phyloP scores from a whole-genome alignment of 1,284 basidiomycete species.

The Moniliophthora roreri region DNA sequence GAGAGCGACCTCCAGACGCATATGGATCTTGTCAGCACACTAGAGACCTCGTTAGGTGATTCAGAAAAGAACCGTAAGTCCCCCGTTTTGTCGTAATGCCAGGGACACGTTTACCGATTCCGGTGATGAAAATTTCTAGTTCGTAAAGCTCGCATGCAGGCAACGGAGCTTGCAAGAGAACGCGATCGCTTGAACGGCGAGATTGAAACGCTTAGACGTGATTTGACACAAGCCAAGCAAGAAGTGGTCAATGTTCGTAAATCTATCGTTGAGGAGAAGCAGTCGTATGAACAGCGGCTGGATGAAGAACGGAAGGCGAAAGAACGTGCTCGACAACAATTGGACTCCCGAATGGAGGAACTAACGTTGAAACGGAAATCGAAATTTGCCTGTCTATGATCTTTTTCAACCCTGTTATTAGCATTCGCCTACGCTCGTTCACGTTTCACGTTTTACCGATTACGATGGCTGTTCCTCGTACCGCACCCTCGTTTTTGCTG shows the following conservation, averaged over 20 bases:
- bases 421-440: slow-evolving; percentile 4
- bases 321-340: slow-evolving; percentile 78
- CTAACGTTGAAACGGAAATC: slow-evolving; percentile 75
- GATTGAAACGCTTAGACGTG: slow-evolving; percentile 63
- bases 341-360: slow-evolving; percentile 85
- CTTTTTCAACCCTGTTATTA: slow-evolving; percentile 13
- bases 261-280: slow-evolving; percentile 83
- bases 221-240: slow-evolving; percentile 72
- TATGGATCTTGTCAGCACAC: slow-evolving; percentile 83
- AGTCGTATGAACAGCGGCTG: slow-evolving; percentile 74
- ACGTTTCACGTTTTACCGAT: slow-evolving; percentile 3
- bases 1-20: slow-evolving; percentile 89
- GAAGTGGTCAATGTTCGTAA: slow-evolving; percentile 77
- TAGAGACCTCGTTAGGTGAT: slow-evolving; percentile 83
- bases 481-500: not conserved
- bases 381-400: slow-evolving; percentile 79
- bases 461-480: not conserved
- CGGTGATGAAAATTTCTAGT: slow-evolving; percentile 45
- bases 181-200: slow-evolving; percentile 71
- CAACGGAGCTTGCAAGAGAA: slow-evolving; percentile 82
- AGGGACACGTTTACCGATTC: slow-evolving; percentile 13
- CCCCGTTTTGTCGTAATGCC: slow-evolving; percentile 14
- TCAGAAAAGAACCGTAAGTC: slow-evolving; percentile 86
- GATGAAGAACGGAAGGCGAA: slow-evolving; percentile 83
- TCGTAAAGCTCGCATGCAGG: slow-evolving; percentile 87